Evolutionary conservation across 2,329 filamentous ascomycete species (phyloP).

Genomic region (Acephala macrosclerotiorum): DNA sequence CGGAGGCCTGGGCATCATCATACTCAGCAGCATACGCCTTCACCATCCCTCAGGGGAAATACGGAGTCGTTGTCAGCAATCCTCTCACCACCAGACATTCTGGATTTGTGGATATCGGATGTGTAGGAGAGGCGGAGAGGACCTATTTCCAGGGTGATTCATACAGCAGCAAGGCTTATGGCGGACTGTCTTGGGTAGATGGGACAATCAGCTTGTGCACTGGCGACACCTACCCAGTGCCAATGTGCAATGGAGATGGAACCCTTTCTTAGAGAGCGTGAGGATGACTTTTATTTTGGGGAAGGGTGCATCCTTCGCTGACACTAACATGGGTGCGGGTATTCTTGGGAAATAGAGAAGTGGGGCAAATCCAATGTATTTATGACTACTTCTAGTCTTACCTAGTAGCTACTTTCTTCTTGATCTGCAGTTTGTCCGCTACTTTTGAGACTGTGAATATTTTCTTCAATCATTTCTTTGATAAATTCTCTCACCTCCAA

Average conservation of each 20-base stretch:
- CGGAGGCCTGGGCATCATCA: constrained; percentile 44
- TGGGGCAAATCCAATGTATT: neutral
- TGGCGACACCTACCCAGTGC: constrained; percentile 46
- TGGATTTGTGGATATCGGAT: constrained; percentile 47
- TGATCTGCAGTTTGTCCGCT: neutral
- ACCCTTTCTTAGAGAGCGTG: constrained; percentile 13
- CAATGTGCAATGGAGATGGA: constrained; percentile 48
- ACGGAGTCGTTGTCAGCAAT: constrained; percentile 50
- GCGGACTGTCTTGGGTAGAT: constrained; percentile 48
- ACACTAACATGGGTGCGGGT: neutral
- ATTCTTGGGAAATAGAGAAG: neutral
- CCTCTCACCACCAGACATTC: constrained; percentile 44
- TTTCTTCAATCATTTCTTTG: neutral
- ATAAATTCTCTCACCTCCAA: neutral
- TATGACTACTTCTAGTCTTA: neutral
- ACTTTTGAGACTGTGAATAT: neutral
- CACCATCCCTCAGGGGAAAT: constrained; percentile 47
- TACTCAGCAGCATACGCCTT: constrained; percentile 44
- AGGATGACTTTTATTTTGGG: neutral
- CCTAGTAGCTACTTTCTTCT: neutral
- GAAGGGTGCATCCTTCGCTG: neutral
- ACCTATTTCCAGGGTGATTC: constrained; percentile 46
- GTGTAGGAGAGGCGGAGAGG: constrained; percentile 42
- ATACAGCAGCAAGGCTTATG: constrained; percentile 45
- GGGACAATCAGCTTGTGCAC: constrained; percentile 49